Conservation (phyloP, 2,329 filamentous ascomycete species). For the Aspergillus novofumigatus region DNA sequence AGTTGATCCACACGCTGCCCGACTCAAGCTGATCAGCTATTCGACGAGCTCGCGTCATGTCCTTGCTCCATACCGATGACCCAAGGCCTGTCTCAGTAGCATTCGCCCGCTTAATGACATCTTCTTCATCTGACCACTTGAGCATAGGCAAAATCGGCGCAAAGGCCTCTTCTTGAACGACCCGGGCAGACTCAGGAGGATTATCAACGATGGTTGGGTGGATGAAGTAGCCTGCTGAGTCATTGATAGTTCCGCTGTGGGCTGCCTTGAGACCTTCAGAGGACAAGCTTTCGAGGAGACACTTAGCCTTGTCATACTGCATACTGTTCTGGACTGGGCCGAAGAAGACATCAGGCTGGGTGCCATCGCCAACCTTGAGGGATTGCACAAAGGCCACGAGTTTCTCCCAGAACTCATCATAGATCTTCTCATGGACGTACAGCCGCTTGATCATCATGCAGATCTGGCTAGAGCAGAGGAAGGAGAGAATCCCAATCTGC, state of each 20-base stretch:
- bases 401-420: slow-evolving; percentile 51
- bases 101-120: slow-evolving; percentile 56
- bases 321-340: slow-evolving; percentile 62
- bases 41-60: slow-evolving; percentile 47
- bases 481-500: slow-evolving; percentile 45
- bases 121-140: slow-evolving; percentile 58
- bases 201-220: slow-evolving; percentile 57
- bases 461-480: slow-evolving; percentile 53
- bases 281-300: slow-evolving; percentile 54
- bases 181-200: slow-evolving; percentile 51
- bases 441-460: slow-evolving; percentile 57
- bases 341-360: slow-evolving; percentile 46
- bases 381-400: slow-evolving; percentile 44
- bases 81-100: slow-evolving; percentile 51
- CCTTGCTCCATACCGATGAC: slow-evolving; percentile 56
- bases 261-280: slow-evolving; percentile 52
- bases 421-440: slow-evolving; percentile 59
- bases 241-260: slow-evolving; percentile 45
- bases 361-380: slow-evolving; percentile 36
- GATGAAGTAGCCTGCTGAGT: slow-evolving; percentile 53
- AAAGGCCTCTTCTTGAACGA: slow-evolving; percentile 61
- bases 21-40: slow-evolving; percentile 55
- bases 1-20: slow-evolving; percentile 60
- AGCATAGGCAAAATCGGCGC: slow-evolving; percentile 62
- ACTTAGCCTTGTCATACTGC: slow-evolving; percentile 59